Percentiles rank a stretch among this genome's conserved stretches.
These are phyloP conservation scores for Clarireedia sp. DNA, from an alignment of 2,329 filamentous ascomycete species.

Conservation along the genomic window DNA sequence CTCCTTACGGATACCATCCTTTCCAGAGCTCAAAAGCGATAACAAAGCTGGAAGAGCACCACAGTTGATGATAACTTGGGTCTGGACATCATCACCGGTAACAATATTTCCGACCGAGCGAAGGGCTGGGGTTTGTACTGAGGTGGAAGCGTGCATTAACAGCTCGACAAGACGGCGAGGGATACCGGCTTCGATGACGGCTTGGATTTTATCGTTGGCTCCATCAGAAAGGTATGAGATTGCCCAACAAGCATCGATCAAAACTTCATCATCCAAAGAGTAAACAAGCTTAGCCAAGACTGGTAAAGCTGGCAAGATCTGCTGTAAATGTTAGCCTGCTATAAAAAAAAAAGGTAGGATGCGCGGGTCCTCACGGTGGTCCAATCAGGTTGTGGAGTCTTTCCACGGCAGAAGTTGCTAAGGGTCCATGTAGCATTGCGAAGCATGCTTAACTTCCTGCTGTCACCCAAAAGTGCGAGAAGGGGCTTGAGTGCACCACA, in stretches of 20 bases:
- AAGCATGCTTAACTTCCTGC: constrained; percentile 98
- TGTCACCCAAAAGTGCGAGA: constrained; percentile 84
- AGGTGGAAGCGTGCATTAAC: constrained; percentile 96
- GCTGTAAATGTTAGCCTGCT: constrained; percentile 25
- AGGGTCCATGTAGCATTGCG: constrained; percentile 98
- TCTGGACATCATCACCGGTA: constrained; percentile 96
- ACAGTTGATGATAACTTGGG: constrained; percentile 98
- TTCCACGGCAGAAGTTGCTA: constrained; percentile 99
- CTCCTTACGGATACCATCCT: constrained; percentile 98
- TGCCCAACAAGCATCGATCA: constrained; percentile 99
- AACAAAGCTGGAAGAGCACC: constrained; percentile 87
- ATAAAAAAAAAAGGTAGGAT: constrained; percentile 12
- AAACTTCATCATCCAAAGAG: constrained; percentile 93
- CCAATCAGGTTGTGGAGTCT: constrained; percentile 98
- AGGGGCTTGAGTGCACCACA: constrained; percentile 88
- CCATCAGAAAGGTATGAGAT: constrained; percentile 98
- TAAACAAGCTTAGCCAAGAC: constrained; percentile 97
- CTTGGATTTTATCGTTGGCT: constrained; percentile 98
- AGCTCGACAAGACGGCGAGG: constrained; percentile 93
- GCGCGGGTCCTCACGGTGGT: constrained; percentile 60
- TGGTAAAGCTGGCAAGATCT: constrained; percentile 92
- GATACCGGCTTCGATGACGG: constrained; percentile 96
- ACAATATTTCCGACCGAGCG: constrained; percentile 98
- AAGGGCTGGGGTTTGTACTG: constrained; percentile 93
- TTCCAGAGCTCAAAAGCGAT: constrained; percentile 88